A percentile compares a stretch with the other conserved stretches of the same genome.
Conservation (phyloP, 345 rosid species). For the Eutrema yunnanense region DNA sequence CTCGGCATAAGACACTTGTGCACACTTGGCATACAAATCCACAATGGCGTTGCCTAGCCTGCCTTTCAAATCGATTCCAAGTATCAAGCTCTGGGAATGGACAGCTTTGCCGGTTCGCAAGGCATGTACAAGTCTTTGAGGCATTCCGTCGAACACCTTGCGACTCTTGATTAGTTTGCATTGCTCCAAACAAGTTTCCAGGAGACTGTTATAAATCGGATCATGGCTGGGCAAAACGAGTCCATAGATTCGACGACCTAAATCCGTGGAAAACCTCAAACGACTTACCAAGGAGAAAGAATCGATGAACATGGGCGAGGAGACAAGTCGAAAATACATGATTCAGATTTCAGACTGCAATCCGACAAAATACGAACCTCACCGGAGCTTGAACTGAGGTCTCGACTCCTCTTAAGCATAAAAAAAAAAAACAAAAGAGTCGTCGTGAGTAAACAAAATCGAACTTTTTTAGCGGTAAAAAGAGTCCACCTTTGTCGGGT, state of each 20-base stretch:
- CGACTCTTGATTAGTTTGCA: conserved; percentile 44
- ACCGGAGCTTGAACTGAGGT: not conserved
- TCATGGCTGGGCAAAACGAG: not conserved
- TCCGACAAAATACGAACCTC: not conserved
- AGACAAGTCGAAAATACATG: conserved; percentile 15
- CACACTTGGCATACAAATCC: conserved; percentile 84
- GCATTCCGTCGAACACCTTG: conserved; percentile 66
- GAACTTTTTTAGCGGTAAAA: not conserved
- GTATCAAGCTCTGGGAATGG: conserved; percentile 44
- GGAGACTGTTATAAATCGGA: conserved; percentile 25
- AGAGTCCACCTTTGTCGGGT: conserved; percentile 4
- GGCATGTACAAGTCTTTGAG: conserved; percentile 38
- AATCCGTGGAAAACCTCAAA: conserved; percentile 25
- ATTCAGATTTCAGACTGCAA: not conserved
- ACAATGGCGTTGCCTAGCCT: conserved; percentile 53
- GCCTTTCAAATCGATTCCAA: conserved; percentile 48
- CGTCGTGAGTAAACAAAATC: conserved; percentile 2
- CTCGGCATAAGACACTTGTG: conserved; percentile 45
- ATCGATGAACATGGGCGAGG: not conserved
- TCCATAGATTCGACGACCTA: not conserved
- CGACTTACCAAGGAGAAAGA: conserved; percentile 21
- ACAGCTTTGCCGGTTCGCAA: conserved; percentile 39
- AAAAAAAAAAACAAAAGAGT: not conserved
- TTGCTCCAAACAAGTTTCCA: conserved; percentile 38
- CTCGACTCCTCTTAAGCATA: conserved; percentile 6